Base-by-base conservation (phyloP, 495 filamentous ascomycete species). In the Penicillium verhagenii region DNA sequence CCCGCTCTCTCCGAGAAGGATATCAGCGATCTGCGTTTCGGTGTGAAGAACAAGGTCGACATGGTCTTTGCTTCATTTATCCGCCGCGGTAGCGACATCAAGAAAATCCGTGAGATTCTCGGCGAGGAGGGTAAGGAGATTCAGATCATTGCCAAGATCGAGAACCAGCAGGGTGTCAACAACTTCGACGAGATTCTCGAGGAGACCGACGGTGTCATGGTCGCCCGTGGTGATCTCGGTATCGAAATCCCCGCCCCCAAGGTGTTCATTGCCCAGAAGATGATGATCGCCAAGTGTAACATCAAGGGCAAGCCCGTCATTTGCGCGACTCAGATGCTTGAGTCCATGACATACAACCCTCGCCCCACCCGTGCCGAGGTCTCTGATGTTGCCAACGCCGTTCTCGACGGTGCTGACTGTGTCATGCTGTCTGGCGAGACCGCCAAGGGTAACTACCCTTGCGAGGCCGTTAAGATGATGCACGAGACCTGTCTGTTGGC, bases 281-380 rank as follows among this genome's bases (percentile, higher is more conserved):
- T 97, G 91, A 92, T 98, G 88, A 97, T 97, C 76, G 91, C 93
- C 72, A 97, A 97, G 86, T 97, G 95, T 83, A 98, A 98, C 82
- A 88, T 97, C 68, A 93, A 92, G 63, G 94, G 95, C 71, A 98
- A 98, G 83, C 94, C 94, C 57, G 90, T 91, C 67, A 96, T 97
- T 70, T 96, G 92, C 72, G 90, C 90, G 47, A 91, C 89, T 26
- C 86, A 92, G 74, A 91, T 91, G 87, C 82, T 98, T 57, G 94
- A 98, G 83, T 96, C 91, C 61, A 98, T 98, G 94, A 97, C 96
- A 73, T 94, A 96, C 81, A 98, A 98, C 78, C 94, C 94, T 57
- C 91, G 94, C 52, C 94, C 94, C 31, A 98, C 94, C 45, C 89
- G 94, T 73, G 94, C 93, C 52, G 94, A 98, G 79, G 95, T 98